Evolutionary conservation across 176 grass and related monocot genomes (phyloP).

Genomic region (Rhynchospora breviuscula): DNA sequence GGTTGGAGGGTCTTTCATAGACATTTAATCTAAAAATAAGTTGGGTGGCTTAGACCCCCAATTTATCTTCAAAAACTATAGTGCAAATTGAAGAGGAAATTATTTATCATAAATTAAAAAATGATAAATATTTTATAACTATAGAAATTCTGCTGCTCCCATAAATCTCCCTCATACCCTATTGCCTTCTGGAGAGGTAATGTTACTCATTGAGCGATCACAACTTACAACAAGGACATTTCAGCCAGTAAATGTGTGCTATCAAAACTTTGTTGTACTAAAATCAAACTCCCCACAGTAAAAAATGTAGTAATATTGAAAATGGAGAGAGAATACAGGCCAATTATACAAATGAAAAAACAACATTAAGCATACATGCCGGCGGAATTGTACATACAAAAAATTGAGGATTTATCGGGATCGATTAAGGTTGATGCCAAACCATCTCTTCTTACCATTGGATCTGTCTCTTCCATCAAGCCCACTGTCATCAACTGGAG

Average conservation of each 20-base stretch:
- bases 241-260: constrained; percentile 1
- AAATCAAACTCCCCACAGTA: constrained; percentile 10
- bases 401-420: constrained; percentile 26
- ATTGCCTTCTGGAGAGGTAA: background rate
- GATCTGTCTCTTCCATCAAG: constrained; percentile 76
- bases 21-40: no score
- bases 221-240: background rate
- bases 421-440: constrained; percentile 81
- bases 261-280: constrained; percentile 16
- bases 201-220: background rate
- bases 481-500: constrained; percentile 43
- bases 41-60: no score
- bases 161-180: constrained; percentile 9
- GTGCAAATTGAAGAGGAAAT: background rate
- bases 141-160: background rate
- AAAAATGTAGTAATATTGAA: background rate
- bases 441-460: constrained; percentile 86
- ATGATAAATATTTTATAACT: background rate
- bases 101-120: background rate
- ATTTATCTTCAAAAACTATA: no score
- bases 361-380: background rate
- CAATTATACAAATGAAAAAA: constrained; percentile 12
- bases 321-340: background rate
- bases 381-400: constrained; percentile 16
- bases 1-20: no score